A percentile compares a stretch with the other conserved stretches of the same genome.
These are phyloP conservation scores for Achlya hypogyna DNA, from an alignment of 352 stramenopile species.

Conservation along the genomic window DNA sequence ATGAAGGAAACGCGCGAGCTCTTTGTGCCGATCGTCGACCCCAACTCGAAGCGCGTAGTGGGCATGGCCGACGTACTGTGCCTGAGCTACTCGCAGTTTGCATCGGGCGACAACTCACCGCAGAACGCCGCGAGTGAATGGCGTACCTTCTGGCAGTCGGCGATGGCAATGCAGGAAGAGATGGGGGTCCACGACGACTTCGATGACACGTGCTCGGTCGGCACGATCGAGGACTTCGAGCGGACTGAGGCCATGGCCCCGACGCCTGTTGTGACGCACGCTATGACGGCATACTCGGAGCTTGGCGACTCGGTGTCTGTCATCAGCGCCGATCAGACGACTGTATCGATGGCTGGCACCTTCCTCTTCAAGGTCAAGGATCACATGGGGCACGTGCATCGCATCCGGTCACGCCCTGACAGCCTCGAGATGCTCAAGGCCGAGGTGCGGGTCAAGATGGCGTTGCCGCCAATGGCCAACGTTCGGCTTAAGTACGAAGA, in stretches of 20 bases:
- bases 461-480: conserved; percentile 40
- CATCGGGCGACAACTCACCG: conserved; percentile 21
- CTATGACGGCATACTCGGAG: conserved; percentile 58
- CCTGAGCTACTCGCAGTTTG: conserved; percentile 83
- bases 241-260: conserved; percentile 43
- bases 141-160: conserved; percentile 83
- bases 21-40: conserved; percentile 72
- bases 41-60: conserved; percentile 53
- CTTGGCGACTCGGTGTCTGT: conserved; percentile 81
- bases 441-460: conserved; percentile 78
- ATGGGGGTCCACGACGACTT: conserved; percentile 62
- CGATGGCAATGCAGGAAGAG: conserved; percentile 81
- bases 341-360: conserved; percentile 49
- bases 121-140: conserved; percentile 56
- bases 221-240: conserved; percentile 86
- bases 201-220: conserved; percentile 70
- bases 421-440: conserved; percentile 57
- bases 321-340: conserved; percentile 68
- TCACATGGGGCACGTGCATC: conserved; percentile 74
- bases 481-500: conserved; percentile 82
- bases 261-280: not conserved
- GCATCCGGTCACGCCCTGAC: conserved; percentile 73
- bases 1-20: conserved; percentile 79
- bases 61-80: conserved; percentile 84
- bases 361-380: conserved; percentile 88